A percentile compares a stretch with the other conserved stretches of the same genome.
phyloP scores from a whole-genome alignment of 148 eudicot species.

The Dianthus caryophyllus region DNA sequence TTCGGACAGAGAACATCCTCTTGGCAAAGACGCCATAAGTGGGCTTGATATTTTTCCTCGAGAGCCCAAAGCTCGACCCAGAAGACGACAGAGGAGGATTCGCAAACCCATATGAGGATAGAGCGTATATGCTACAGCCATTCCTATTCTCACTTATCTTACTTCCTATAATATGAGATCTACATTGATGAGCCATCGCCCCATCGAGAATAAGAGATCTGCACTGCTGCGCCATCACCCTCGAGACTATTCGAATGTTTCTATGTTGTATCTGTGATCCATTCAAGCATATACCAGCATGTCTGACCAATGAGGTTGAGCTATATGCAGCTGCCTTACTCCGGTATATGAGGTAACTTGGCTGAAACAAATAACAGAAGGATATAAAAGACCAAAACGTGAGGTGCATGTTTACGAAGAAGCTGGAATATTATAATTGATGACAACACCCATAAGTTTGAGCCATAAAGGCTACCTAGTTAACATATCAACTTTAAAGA shows the following conservation, averaged over 20 bases:
- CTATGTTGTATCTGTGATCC: constrained; percentile 31
- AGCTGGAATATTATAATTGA: neutral
- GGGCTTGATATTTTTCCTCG: constrained; percentile 26
- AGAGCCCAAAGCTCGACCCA: constrained; percentile 27
- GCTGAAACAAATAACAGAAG: constrained; percentile 17
- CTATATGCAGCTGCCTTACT: constrained; percentile 18
- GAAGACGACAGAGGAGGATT: constrained; percentile 25
- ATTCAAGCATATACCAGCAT: constrained; percentile 27
- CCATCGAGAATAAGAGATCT: constrained; percentile 20
- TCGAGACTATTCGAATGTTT: constrained; percentile 34
- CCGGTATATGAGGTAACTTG: constrained; percentile 16
- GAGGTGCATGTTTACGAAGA: neutral
- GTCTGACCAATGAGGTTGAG: constrained; percentile 15
- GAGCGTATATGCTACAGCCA: constrained; percentile 25
- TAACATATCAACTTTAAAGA: neutral
- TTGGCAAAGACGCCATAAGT: constrained; percentile 29
- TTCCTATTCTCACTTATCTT: constrained; percentile 26
- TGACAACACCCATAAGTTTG: neutral
- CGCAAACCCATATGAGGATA: constrained; percentile 30
- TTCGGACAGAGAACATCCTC: constrained; percentile 43
- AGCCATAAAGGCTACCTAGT: neutral
- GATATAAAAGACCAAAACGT: constrained; percentile 15
- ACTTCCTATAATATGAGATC: constrained; percentile 24
- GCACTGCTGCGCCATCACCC: constrained; percentile 26
- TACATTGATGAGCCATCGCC: constrained; percentile 27